A percentile compares a stretch with the other conserved stretches of the same genome.
Conservation (phyloP, 495 filamentous ascomycete genomes). For the Penicillium paxilli region DNA sequence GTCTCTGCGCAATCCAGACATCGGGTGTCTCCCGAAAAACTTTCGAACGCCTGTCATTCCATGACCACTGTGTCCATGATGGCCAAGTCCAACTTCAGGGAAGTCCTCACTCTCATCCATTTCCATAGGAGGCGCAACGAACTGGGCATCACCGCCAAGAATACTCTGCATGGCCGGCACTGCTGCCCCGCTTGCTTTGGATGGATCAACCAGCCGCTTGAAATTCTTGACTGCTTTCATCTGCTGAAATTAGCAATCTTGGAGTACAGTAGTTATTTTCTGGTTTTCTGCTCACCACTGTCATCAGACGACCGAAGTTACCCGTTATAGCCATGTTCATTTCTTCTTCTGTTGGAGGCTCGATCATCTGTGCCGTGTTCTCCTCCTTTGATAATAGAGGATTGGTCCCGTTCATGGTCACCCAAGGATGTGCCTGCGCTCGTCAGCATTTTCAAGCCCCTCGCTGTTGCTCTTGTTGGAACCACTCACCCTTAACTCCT, state of each 20-base stretch:
- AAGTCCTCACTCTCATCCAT: constrained; percentile 51
- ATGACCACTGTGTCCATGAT: constrained; percentile 35
- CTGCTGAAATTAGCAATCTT: constrained; percentile 42
- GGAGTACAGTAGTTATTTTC: background rate
- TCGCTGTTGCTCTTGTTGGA: background rate
- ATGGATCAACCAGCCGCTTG: constrained; percentile 58
- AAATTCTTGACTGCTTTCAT: constrained; percentile 92
- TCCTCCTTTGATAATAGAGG: constrained; percentile 78
- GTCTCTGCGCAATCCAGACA: constrained; percentile 45
- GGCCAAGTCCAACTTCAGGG: constrained; percentile 16
- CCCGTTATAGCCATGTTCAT: constrained; percentile 86
- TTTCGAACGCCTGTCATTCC: constrained; percentile 53
- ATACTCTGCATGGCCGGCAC: constrained; percentile 53
- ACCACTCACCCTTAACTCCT: constrained; percentile 69
- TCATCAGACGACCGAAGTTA: constrained; percentile 79
- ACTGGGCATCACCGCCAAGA: constrained; percentile 52
- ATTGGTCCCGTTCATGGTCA: constrained; percentile 80
- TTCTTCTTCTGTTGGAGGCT: constrained; percentile 82
- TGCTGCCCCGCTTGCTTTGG: constrained; percentile 26
- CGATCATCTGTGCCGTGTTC: constrained; percentile 79
- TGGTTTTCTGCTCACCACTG: constrained; percentile 62
- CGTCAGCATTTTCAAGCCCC: constrained; percentile 8
- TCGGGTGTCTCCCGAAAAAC: constrained; percentile 46
- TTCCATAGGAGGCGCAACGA: constrained; percentile 57
- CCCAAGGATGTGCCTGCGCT: constrained; percentile 85